Percentiles rank a stretch among this genome's conserved stretches.
Evolutionary conservation across 2,329 filamentous ascomycete genomes (phyloP).

Genomic region (Cercospora canescens): DNA sequence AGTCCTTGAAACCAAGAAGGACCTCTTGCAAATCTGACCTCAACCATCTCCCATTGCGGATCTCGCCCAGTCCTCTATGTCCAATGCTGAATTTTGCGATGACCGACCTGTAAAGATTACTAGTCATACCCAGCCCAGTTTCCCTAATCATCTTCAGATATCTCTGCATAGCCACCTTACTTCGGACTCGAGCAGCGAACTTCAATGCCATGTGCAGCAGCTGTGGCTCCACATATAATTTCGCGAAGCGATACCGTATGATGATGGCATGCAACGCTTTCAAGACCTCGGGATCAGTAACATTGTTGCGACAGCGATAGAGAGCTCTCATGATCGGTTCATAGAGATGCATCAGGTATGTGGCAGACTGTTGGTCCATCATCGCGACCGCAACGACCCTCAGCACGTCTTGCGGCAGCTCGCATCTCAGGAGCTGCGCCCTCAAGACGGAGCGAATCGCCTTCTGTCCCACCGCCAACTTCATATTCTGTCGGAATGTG

Average conservation of each 20-base stretch:
- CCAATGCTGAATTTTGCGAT: conserved; percentile 42
- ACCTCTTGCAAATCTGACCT: conserved; percentile 37
- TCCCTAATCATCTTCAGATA: conserved; percentile 31
- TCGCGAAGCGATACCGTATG: conserved; percentile 28
- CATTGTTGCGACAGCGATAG: conserved; percentile 34
- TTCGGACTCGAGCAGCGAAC: conserved; percentile 36
- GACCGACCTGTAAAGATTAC: conserved; percentile 34
- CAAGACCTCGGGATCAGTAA: conserved; percentile 33
- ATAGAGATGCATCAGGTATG: conserved; percentile 26
- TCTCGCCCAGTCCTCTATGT: conserved; percentile 37
- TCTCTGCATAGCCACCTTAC: conserved; percentile 34
- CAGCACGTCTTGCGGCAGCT: conserved; percentile 32
- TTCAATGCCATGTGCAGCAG: conserved; percentile 34
- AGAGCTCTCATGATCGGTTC: conserved; percentile 35
- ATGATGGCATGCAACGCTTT: conserved; percentile 30
- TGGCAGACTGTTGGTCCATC: conserved; percentile 20
- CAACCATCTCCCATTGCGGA: conserved; percentile 40
- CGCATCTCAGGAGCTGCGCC: conserved; percentile 33
- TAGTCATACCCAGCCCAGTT: conserved; percentile 22
- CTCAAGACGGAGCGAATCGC: conserved; percentile 27
- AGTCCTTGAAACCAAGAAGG: conserved; percentile 36
- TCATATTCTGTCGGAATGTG: conserved; percentile 28
- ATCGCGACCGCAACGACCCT: conserved; percentile 35
- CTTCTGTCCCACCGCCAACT: conserved; percentile 22
- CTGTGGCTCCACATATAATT: conserved; percentile 23